Evolutionary conservation across 768 basidiomycete species (phyloP), one percentile per base, ranked within the genome.

Genomic region (Cystofilobasidium capitatum): DNA sequence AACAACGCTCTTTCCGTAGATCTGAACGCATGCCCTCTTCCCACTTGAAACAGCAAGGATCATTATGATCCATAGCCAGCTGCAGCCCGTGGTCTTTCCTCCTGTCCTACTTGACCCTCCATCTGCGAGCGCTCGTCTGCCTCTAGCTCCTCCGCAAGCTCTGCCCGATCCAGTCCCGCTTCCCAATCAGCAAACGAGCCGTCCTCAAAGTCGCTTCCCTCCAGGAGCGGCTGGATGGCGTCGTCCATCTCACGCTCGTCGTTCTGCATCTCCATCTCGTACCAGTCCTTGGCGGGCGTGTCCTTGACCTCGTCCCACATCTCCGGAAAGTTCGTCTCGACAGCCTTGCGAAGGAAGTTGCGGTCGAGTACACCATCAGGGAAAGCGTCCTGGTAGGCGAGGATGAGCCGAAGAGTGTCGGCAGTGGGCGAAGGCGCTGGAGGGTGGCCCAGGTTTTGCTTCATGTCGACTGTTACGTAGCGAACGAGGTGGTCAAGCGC

Each of bases 351-450:
- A 36, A 60, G 36, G 36, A 9, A 14, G n/a, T 22, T 39, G 36
- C 40, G 36, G 37, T 37, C 39, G 37, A 60, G 58, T 13, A n/a
- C 58, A 16, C 58, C 58, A 5, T 51, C 24, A n/a, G 24, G 22
- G 58, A 60, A 60, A 7, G 14, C 37, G 36, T 60, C 58, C 40
- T 60, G 58, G 22, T 42, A 60, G 16, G 16, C 36, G 14, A 65
- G 40, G 12, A 68, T n/a, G n/a, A 62, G 31, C 40, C 51, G 45
- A n/a, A 68, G 39, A 24, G 66, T 61, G 3, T 68, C 66, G 29
- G 22, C 37, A 7, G 66, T 68, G 37, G 66, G 66, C 10, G 39
- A 31, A 14, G 66, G 66, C 7, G 66, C 66, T 9, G 59, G 36
- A 7, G 66, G 66, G 22, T 35, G 36, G n/a, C 66, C 66, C 16